Evolutionary conservation across 768 basidiomycete species (phyloP), one percentile per base, ranked within the genome.

Genomic region (Leucocoprinus birnbaumii): DNA sequence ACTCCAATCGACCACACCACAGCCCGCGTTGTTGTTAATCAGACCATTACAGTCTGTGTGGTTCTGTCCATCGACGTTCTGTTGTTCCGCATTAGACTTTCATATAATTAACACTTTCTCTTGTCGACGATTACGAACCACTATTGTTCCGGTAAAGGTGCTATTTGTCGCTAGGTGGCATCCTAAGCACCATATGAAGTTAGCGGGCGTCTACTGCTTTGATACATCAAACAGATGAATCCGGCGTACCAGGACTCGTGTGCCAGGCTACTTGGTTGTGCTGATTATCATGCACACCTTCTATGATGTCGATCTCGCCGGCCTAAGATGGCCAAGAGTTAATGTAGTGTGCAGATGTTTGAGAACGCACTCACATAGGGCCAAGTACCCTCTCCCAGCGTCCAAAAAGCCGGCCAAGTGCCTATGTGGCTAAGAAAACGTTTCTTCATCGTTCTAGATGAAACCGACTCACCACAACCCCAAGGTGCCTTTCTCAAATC

Each of bases 211-310:
- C 53, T 40, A 55, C 49, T 24, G 38, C 11, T 41, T 26, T 13
- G 34, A 42, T 11, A 55, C 31, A 41, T 14, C 26, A 4, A 2
- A 21, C n/a, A n/a, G n/a, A n/a, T n/a, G n/a, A n/a, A n/a, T n/a
- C 14, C 21, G 58, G 44, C 38, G 22, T 55, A 59, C 65, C 65
- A 47, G 63, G 52, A 21, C 52, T 45, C 9, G 87, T 89, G 65
- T 91, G 89, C 85, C 85, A 91, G 41, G 89, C 86, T 26, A 92
- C 83, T 69, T 92, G 91, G 61, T 92, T 91, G 60, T 91, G 87
- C 63, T 86, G 74, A 59, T 90, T 89, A 62, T 89, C 88, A 62
- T 92, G 90, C 2, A 92, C 91, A 6, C 89, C 90, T 68, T 91
- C 89, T 21, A 91, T 81, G 25, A 91, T 85, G 66, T 92, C 90